Conservation (phyloP, 768 basidiomycete genomes). For the Fibroporia radiculosa region DNA sequence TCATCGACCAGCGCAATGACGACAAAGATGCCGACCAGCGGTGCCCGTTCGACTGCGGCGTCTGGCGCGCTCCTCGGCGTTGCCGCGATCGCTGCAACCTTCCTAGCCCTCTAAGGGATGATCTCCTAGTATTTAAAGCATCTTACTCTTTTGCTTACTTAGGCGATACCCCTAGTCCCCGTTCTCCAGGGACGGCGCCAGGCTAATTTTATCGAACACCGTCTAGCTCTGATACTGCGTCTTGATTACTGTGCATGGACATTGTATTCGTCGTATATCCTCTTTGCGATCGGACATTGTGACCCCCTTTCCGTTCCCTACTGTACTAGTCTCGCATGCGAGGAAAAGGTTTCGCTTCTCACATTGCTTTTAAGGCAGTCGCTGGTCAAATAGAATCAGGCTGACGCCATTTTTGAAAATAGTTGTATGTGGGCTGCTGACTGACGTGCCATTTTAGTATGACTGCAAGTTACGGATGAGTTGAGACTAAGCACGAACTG, state of each 20-base stretch:
- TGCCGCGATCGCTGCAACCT: slow-evolving; percentile 39
- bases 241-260: slow-evolving; percentile 6
- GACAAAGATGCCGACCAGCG: slow-evolving; percentile 24
- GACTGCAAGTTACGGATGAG: too few relatives aligned
- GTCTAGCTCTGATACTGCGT: slow-evolving; percentile 4
- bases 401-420: slow-evolving; percentile 16
- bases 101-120: slow-evolving; percentile 22
- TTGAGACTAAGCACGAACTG: too few relatives aligned
- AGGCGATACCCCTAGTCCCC: slow-evolving; percentile 1
- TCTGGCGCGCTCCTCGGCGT: slow-evolving; percentile 43
- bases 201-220: not conserved
- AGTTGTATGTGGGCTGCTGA: too few relatives aligned
- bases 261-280: slow-evolving; percentile 3
- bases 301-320: slow-evolving; percentile 6
- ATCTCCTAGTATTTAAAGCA: too few relatives aligned
- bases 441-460: too few relatives aligned
- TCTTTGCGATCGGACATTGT: slow-evolving; percentile 9
- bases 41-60: slow-evolving; percentile 40
- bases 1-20: slow-evolving; percentile 18
- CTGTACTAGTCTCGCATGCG: slow-evolving; percentile 22
- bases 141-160: not conserved
- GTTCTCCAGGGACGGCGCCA: not conserved
- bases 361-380: slow-evolving; percentile 18
- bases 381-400: slow-evolving; percentile 20
- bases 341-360: slow-evolving; percentile 21